Conservation (phyloP, 345 rosid species). For the Populus deltoides region DNA sequence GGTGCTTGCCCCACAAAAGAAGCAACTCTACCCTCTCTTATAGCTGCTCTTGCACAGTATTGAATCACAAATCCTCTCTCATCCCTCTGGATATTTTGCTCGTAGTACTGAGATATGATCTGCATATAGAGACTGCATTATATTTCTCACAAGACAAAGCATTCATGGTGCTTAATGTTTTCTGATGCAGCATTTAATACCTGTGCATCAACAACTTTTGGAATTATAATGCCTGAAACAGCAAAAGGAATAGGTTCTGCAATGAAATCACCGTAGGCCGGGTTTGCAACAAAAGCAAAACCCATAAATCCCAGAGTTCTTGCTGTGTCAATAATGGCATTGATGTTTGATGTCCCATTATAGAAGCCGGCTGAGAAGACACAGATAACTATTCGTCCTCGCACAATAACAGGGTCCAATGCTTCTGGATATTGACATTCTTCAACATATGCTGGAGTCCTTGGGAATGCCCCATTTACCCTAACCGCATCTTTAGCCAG, state of each 20-base stretch:
- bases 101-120: slow-evolving; percentile 58
- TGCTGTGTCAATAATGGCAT: slow-evolving; percentile 58
- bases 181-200: slow-evolving; percentile 18
- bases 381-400: slow-evolving; percentile 61
- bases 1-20: slow-evolving; percentile 51
- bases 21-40: slow-evolving; percentile 65
- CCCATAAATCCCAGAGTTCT: slow-evolving; percentile 54
- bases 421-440: slow-evolving; percentile 76
- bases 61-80: slow-evolving; percentile 32
- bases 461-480: slow-evolving; percentile 44
- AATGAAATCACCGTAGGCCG: slow-evolving; percentile 54
- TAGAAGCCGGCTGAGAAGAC: slow-evolving; percentile 71
- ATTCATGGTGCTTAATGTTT: not conserved
- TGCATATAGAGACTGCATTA: slow-evolving; percentile 16
- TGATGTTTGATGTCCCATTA: slow-evolving; percentile 52
- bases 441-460: slow-evolving; percentile 47
- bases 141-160: not conserved
- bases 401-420: slow-evolving; percentile 47
- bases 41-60: slow-evolving; percentile 50
- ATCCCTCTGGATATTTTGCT: slow-evolving; percentile 47
- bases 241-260: slow-evolving; percentile 61
- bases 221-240: slow-evolving; percentile 57
- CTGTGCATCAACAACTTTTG: slow-evolving; percentile 59
- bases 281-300: slow-evolving; percentile 62
- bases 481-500: slow-evolving; percentile 62